phyloP scores from a whole-genome alignment of 495 filamentous ascomycete genomes.

The Hypoxylon subgilvum region DNA sequence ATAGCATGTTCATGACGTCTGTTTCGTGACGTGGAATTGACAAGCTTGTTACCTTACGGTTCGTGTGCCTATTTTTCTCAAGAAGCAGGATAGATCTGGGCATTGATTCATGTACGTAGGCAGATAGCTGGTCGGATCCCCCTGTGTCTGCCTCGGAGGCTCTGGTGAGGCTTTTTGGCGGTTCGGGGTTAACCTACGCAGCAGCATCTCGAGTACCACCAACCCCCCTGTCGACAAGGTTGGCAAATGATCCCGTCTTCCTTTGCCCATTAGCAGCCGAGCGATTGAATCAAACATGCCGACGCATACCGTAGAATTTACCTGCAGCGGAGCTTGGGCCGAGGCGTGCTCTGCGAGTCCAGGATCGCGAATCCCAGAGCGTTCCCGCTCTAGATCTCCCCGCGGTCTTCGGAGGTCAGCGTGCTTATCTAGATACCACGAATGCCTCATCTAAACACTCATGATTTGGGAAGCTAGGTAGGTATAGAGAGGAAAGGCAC shows the following conservation, averaged over 20 bases:
- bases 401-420: background rate
- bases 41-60: background rate
- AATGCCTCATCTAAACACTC: too few relatives aligned
- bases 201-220: slow-evolving; percentile 1
- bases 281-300: slow-evolving; percentile 20
- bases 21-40: background rate
- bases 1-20: background rate
- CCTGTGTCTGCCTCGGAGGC: slow-evolving; percentile 20
- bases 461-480: too few relatives aligned
- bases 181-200: slow-evolving; percentile 4
- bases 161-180: slow-evolving; percentile 13
- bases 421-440: background rate
- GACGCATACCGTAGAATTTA: slow-evolving; percentile 27
- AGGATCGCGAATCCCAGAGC: slow-evolving; percentile 1
- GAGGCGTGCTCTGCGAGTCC: background rate
- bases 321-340: slow-evolving; percentile 4
- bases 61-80: slow-evolving; percentile 1
- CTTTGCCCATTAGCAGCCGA: slow-evolving; percentile 5
- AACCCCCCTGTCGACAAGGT: slow-evolving; percentile 15
- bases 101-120: slow-evolving; percentile 7
- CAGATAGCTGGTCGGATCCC: slow-evolving; percentile 12
- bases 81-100: slow-evolving; percentile 5
- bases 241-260: slow-evolving; percentile 2
- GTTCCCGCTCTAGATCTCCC: background rate
- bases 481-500: background rate